phyloP scores from a whole-genome alignment of 352 stramenopile genomes.

The Hyaloperonospora brassicae region DNA sequence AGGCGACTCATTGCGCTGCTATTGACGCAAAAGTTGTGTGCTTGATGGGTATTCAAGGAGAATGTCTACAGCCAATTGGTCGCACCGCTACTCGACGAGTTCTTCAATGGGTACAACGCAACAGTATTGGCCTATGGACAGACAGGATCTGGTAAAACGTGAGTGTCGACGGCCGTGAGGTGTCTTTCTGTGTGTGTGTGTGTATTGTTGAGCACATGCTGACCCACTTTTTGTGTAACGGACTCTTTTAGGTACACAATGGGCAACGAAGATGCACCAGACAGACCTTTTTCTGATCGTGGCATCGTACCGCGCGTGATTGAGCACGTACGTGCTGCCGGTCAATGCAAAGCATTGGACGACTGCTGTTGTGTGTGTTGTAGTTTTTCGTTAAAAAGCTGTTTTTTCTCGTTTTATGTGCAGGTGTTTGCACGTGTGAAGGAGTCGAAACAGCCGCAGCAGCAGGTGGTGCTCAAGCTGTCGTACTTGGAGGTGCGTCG shows the following conservation, averaged over 20 bases:
- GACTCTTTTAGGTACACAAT: slow-evolving; percentile 85
- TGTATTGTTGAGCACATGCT: slow-evolving; percentile 1
- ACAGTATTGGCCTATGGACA: slow-evolving; percentile 94
- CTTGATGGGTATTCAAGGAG: too few relatives aligned
- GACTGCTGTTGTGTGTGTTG: background rate
- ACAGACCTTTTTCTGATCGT: slow-evolving; percentile 20
- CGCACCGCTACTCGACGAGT: slow-evolving; percentile 58
- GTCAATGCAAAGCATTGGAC: background rate
- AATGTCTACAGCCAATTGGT: slow-evolving; percentile 24
- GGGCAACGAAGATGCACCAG: slow-evolving; percentile 74
- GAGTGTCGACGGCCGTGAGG: slow-evolving; percentile 3
- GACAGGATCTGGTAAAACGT: slow-evolving; percentile 84
- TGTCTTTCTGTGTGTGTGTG: background rate
- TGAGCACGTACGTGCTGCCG: slow-evolving; percentile 34
- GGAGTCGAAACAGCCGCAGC: slow-evolving; percentile 20
- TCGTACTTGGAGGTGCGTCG: slow-evolving; percentile 61
- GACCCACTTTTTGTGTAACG: slow-evolving; percentile 20
- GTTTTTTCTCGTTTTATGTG: too few relatives aligned
- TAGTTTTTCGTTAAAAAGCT: too few relatives aligned
- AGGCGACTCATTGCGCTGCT: background rate
- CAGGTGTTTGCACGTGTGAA: background rate
- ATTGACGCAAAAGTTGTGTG: too few relatives aligned
- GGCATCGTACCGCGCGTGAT: slow-evolving; percentile 83
- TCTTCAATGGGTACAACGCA: slow-evolving; percentile 92
- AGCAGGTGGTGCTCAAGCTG: slow-evolving; percentile 46